Evolutionary conservation across 805 yeast species (phyloP), one percentile per base, ranked within the genome.

Genomic region (Candida ascalaphidarum): DNA sequence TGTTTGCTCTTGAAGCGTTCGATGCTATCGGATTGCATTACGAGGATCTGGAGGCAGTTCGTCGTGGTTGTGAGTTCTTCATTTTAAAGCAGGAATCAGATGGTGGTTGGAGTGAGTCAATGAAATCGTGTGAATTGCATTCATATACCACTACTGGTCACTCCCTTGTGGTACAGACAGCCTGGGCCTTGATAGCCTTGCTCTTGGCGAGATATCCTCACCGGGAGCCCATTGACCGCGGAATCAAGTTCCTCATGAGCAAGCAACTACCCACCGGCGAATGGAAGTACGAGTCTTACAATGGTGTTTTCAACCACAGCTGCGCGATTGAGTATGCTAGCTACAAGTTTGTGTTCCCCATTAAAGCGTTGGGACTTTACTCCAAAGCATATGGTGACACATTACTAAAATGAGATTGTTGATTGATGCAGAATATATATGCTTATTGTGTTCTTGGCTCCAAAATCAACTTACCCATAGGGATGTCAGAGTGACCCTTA

Each of bases 71-170:
- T 48, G 94, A 86, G 26, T 92, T 84, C 52, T 50, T 92, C 11
- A 78, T 77, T 1, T 45, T 71, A 2, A 74, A 81, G 41, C 97
- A 89, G 49, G 65, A 78, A 44, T 54, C 48, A 4, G 97, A 92
- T 53, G 99, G 98, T 14, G 98, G 98, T 1, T 92, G 98, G 98
- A 83, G 95, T 31, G 99, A 92, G 55, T 71, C 83, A 7, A 85
- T 89, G 83, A 79, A 89, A 48, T 75, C 94, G 3, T 77, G 89
- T 44, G 97, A 89, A 48, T 68, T 88, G 0, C 75, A 71, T 35
- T 64, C 78, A 0, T 89, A 86, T 51, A 81, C 88, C 2, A 74
- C 77, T 25, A 70, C 74, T 10, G 58, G 60, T 3, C 63, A 61
- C 14, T 75, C 95, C 2, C 64, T 79, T 28, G 79, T 79, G 0